Evolutionary conservation across 495 filamentous ascomycete species (phyloP), one percentile per base, ranked within the genome.

Genomic region (Immersiella caudata): DNA sequence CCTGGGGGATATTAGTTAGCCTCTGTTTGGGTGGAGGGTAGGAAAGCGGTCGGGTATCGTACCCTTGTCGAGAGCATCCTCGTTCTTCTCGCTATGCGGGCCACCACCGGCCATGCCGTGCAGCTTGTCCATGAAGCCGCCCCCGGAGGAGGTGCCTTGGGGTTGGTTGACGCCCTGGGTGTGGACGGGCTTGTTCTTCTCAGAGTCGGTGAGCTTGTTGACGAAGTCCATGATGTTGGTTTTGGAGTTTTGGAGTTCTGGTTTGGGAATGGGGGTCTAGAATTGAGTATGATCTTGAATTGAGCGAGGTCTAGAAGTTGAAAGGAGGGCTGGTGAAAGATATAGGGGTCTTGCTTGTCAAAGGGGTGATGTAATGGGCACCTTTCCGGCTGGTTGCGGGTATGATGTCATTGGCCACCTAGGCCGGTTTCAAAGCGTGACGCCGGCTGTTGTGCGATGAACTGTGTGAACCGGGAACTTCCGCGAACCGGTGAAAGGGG

Each of bases 11-110:
- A n/a, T 62, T 26, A 55, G 24, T 6, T n/a, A 51, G 18, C 20
- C 25, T 22, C 3, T 22, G 12, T 24, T 49, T 5, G 6, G 11
- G 29, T 7, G 33, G 21, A 27, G 8, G 40, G 22, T 7, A 50
- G 6, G 0, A n/a, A n/a, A n/a, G n/a, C n/a, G 50, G 40, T 8
- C 7, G 21, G 26, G 3, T 26, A 22, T 50, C 67, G 18, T 73
- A 87, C 85, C 86, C 73, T 90, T 89, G 70, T 89, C 87, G 18
- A 89, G 79, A 2, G 63, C 70, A 74, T 91, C 89, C 73, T 90
- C 88, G 51, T 90, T 87, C 80, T 90, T 84, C 83, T 91, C 89
- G 68, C 85, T 83, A 67, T 84, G 78, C 63, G 71, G 78, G 46
- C 89, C 89, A 49, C 88, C 88, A 33, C 89, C 89, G 40, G 85